These are phyloP conservation scores for Podosphaera aphanis DNA, from an alignment of 2,329 filamentous ascomycete genomes.

Conservation along the genomic window DNA sequence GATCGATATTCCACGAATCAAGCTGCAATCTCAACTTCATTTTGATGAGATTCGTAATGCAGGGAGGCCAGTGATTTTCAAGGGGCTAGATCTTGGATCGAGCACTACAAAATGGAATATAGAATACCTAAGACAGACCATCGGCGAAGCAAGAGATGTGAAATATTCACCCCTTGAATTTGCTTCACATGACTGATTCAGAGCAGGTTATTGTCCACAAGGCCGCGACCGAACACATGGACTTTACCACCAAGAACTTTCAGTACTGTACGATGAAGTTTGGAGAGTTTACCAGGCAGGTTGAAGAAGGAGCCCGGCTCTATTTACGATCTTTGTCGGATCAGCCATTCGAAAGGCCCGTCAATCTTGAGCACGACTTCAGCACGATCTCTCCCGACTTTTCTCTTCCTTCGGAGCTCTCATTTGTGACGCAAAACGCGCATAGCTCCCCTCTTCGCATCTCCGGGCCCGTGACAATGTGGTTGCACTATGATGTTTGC, in stretches of 20 bases:
- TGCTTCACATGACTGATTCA: conserved; percentile 4
- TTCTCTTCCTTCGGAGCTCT: conserved; percentile 35
- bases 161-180: not conserved
- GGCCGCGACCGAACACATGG: conserved; percentile 41
- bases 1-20: conserved; percentile 25
- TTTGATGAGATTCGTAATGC: conserved; percentile 35
- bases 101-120: conserved; percentile 46
- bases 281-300: conserved; percentile 37
- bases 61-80: conserved; percentile 40
- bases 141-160: conserved; percentile 39
- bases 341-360: conserved; percentile 43
- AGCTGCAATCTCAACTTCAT: conserved; percentile 26
- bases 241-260: conserved; percentile 70
- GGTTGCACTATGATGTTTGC: conserved; percentile 67
- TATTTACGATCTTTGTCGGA: conserved; percentile 55
- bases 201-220: conserved; percentile 52
- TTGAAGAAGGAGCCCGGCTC: conserved; percentile 33
- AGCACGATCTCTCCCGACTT: conserved; percentile 48
- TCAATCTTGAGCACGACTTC: conserved; percentile 50
- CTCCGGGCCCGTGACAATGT: conserved; percentile 62
- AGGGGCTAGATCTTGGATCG: conserved; percentile 38
- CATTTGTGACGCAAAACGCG: conserved; percentile 31
- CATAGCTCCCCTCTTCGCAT: conserved; percentile 65
- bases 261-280: conserved; percentile 47
- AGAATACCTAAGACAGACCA: conserved; percentile 37